phyloP scores from a whole-genome alignment of 345 rosid species.

The Punica granatum region DNA sequence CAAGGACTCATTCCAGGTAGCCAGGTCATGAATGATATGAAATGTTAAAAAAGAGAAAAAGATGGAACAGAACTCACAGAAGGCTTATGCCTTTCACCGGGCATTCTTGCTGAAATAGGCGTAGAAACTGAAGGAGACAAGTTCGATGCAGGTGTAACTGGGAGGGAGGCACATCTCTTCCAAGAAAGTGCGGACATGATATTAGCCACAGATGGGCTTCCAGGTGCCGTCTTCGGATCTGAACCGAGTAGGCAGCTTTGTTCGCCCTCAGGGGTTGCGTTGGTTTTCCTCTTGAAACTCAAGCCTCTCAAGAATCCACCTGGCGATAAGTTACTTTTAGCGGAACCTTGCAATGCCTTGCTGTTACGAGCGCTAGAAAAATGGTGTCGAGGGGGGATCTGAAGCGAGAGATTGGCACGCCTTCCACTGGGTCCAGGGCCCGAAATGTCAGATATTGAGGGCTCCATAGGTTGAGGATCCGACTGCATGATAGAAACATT shows the following conservation, averaged over 20 bases:
- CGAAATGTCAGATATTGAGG: slow-evolving; percentile 28
- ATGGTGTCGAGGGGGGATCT: slow-evolving; percentile 60
- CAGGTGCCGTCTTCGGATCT: slow-evolving; percentile 33
- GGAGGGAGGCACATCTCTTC: slow-evolving; percentile 77
- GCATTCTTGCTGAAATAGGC: slow-evolving; percentile 54
- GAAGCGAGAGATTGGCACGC: slow-evolving; percentile 67
- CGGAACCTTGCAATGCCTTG: slow-evolving; percentile 50
- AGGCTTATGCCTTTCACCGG: slow-evolving; percentile 38
- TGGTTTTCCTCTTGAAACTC: slow-evolving; percentile 63
- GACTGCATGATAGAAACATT: slow-evolving; percentile 19
- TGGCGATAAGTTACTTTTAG: slow-evolving; percentile 47
- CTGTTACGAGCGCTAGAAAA: slow-evolving; percentile 37
- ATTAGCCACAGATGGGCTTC: slow-evolving; percentile 32
- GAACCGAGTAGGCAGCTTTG: slow-evolving; percentile 60
- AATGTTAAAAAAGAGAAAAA: background rate
- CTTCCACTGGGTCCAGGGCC: slow-evolving; percentile 39
- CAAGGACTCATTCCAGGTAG: background rate
- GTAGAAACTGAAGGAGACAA: slow-evolving; percentile 53
- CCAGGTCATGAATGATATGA: background rate
- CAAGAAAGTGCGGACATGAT: slow-evolving; percentile 41
- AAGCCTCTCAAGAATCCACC: slow-evolving; percentile 58
- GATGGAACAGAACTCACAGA: slow-evolving; percentile 30
- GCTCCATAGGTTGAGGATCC: slow-evolving; percentile 26
- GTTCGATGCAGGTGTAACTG: slow-evolving; percentile 51
- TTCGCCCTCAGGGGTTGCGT: slow-evolving; percentile 38